phyloP scores from a whole-genome alignment of 2,329 filamentous ascomycete genomes.

The Colletotrichum sp. region DNA sequence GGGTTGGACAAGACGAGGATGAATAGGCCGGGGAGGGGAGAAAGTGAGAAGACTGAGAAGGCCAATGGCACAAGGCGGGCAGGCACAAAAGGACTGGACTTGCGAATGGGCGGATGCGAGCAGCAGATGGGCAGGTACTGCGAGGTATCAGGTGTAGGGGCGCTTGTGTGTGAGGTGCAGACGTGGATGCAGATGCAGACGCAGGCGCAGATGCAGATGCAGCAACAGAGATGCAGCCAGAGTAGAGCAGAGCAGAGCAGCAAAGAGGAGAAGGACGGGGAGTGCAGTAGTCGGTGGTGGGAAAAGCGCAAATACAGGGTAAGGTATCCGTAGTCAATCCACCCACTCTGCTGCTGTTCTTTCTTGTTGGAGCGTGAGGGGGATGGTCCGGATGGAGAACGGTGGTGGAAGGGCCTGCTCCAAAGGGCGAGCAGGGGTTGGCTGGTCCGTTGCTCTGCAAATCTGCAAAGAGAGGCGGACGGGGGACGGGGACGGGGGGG shows the following conservation, averaged over 20 bases:
- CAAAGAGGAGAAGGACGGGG: neutral
- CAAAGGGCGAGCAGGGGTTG: neutral
- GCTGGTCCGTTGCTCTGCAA: neutral
- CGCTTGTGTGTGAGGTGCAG: neutral
- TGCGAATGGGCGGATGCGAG: neutral
- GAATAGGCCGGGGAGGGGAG: neutral
- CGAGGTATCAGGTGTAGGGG: neutral
- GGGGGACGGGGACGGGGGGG: neutral
- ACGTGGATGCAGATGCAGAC: neutral
- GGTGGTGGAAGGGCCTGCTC: neutral
- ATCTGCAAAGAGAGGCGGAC: neutral
- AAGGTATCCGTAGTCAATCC: neutral
- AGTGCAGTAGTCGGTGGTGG: neutral
- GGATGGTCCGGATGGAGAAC: neutral
- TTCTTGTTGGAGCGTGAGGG: neutral
- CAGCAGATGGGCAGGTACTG: neutral
- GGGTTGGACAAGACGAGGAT: neutral
- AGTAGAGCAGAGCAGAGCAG: constrained; percentile 1
- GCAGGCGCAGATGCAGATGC: neutral
- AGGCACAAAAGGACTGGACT: neutral
- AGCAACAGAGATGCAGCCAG: constrained; percentile 5
- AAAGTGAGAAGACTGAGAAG: neutral
- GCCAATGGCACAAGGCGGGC: neutral
- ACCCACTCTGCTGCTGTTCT: neutral
- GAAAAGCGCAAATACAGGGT: neutral